Conservation (phyloP, 352 stramenopile species). For the Globisporangium cystogenes region DNA sequence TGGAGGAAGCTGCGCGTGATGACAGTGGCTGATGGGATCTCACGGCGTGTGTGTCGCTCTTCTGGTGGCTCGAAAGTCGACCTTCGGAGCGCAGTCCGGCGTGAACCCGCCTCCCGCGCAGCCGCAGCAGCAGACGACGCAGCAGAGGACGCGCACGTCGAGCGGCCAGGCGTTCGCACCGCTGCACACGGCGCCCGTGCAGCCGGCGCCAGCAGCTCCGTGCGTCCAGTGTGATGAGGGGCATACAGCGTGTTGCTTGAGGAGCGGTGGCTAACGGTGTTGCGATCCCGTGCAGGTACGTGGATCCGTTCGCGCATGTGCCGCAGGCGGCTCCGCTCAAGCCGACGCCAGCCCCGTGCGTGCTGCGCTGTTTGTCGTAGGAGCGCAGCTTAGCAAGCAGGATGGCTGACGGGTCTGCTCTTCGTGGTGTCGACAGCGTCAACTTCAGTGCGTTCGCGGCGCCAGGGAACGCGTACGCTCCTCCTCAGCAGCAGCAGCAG, state of each 20-base stretch:
- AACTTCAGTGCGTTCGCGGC: constrained; percentile 46
- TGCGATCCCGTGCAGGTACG: constrained; percentile 21
- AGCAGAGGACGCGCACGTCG: constrained; percentile 14
- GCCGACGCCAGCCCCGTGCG: constrained; percentile 23
- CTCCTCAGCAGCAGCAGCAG: constrained; percentile 8
- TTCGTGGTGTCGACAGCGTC: constrained; percentile 20
- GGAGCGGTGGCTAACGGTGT: not conserved
- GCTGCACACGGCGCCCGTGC: constrained; percentile 2
- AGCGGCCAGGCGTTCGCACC: constrained; percentile 24
- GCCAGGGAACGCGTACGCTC: constrained; percentile 15
- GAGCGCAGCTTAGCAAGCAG: too few species aligned
- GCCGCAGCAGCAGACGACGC: constrained; percentile 13
- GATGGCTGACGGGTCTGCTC: not conserved
- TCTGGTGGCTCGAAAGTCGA: constrained; percentile 12
- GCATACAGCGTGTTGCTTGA: not conserved
- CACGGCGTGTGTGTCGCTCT: not conserved
- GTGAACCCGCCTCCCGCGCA: constrained; percentile 10
- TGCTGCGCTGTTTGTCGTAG: not conserved
- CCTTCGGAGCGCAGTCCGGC: constrained; percentile 17
- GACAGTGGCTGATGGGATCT: not conserved
- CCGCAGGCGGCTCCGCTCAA: constrained; percentile 37
- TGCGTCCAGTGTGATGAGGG: not conserved
- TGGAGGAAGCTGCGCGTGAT: not conserved
- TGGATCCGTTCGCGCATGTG: constrained; percentile 58
- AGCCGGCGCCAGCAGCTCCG: constrained; percentile 3